phyloP scores from a whole-genome alignment of 805 yeast genomes.

The Wickerhamiella azyma region DNA sequence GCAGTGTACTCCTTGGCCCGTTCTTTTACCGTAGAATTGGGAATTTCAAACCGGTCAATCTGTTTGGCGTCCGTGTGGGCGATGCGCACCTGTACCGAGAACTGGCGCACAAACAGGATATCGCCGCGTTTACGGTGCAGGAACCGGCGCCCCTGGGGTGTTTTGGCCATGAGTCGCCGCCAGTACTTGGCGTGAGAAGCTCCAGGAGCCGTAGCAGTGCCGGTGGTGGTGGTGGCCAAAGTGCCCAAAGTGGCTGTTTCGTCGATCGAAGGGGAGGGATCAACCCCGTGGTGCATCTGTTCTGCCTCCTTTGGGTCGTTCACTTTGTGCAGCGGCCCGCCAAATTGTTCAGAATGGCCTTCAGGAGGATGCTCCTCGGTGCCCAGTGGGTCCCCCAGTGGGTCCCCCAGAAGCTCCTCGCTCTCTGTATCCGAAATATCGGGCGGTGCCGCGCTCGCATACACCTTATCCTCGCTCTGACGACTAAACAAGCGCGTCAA shows the following conservation, averaged over 20 bases:
- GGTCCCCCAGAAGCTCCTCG: too few species aligned
- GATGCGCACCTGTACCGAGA: constrained; percentile 46
- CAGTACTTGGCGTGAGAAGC: constrained; percentile 9
- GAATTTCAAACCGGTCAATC: constrained; percentile 38
- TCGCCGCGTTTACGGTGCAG: constrained; percentile 34
- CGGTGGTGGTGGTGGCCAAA: constrained; percentile 21
- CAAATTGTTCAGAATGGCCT: too few species aligned
- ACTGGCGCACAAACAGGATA: constrained; percentile 49
- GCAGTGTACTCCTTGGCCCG: constrained; percentile 72
- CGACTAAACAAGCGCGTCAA: too few species aligned
- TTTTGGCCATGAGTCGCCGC: background rate
- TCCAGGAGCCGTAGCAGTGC: too few species aligned
- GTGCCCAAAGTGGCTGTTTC: constrained; percentile 21
- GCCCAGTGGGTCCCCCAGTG: too few species aligned
- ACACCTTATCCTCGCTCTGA: too few species aligned
- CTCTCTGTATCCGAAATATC: too few species aligned
- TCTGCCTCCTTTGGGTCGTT: too few species aligned
- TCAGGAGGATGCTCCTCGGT: too few species aligned
- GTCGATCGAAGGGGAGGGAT: background rate
- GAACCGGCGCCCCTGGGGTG: background rate
- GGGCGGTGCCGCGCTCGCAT: too few species aligned
- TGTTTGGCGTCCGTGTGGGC: constrained; percentile 15
- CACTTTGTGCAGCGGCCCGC: too few species aligned
- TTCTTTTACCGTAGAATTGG: constrained; percentile 45
- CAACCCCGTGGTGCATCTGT: background rate